Percentiles rank a stretch among this genome's conserved stretches.
Evolutionary conservation across 2,329 filamentous ascomycete species (phyloP).

Genomic region (Uncinocarpus reesii): DNA sequence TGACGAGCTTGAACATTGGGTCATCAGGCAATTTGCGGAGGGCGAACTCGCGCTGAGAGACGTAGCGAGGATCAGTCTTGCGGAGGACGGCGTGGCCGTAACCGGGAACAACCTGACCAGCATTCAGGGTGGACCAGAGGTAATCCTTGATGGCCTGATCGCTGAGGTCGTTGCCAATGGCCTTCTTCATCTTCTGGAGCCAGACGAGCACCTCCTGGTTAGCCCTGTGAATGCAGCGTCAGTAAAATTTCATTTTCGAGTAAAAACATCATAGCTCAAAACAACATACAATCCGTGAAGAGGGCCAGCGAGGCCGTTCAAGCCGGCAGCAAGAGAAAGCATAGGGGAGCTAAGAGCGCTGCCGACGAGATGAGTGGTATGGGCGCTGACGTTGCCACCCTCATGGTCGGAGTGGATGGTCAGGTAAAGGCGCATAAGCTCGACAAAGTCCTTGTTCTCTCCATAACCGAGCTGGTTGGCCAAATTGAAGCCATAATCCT

Average conservation of each 20-base stretch:
- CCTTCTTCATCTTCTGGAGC: slow-evolving; percentile 98
- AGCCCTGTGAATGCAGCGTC: slow-evolving; percentile 41
- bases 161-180: slow-evolving; percentile 84
- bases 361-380: slow-evolving; percentile 97
- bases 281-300: slow-evolving; percentile 70
- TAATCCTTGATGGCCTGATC: slow-evolving; percentile 97
- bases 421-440: slow-evolving; percentile 97
- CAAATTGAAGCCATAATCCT: slow-evolving; percentile 99
- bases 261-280: not conserved
- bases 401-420: slow-evolving; percentile 99
- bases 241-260: not conserved
- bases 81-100: slow-evolving; percentile 98
- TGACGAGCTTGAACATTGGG: slow-evolving; percentile 99
- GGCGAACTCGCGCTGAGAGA: slow-evolving; percentile 94
- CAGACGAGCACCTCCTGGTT: slow-evolving; percentile 99
- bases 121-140: slow-evolving; percentile 94
- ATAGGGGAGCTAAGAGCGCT: slow-evolving; percentile 93
- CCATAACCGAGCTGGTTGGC: slow-evolving; percentile 98
- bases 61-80: slow-evolving; percentile 99
- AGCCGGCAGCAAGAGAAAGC: slow-evolving; percentile 89
- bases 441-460: slow-evolving; percentile 90
- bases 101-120: slow-evolving; percentile 89
- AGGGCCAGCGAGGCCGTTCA: slow-evolving; percentile 95
- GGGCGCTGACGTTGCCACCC: slow-evolving; percentile 95
- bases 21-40: slow-evolving; percentile 88